Base-by-base conservation (phyloP, 441 rosid genomes). In the Gossypium gossypioides region DNA sequence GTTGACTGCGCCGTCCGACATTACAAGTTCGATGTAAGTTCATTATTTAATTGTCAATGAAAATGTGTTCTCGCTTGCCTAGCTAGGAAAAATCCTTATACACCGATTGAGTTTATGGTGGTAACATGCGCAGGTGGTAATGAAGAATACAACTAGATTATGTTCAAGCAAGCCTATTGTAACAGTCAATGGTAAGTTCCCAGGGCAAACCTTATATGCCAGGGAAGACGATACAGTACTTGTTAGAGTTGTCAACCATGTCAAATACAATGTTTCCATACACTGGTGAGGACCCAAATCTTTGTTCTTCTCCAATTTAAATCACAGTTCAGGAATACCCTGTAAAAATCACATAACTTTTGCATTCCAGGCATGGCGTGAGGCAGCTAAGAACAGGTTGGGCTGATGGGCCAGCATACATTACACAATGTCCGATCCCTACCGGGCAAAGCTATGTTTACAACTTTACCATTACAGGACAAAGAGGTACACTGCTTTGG, bases 381-480 rank as follows among this genome's bases (percentile, higher is more conserved):
- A 75, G 89, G 63, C 97, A 91, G 64, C 10, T 89, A n/a, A 63
- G 96, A 77, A 89, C 97, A 0, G 92, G 96, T n/a, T 93, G 98
- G 98, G 89, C 98, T 2, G 97, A 91, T 78, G 98, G 98, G 52
- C 98, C 97, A 0, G 96, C 97, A 2, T 89, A 86, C 76, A 88
- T 89, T 3, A 87, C 97, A 0, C 98, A 93, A 46, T 91, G 98
- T 69, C 98, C 98, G 0, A 91, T 93, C 62, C 93, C 72, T 76
- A 84, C 97, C 0, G 93, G 93, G 10, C 88, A 90, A 72, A 86
- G 48, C 76, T 93, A 86, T 52, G 76, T 87, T 12, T 89, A 93
- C 81, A 93, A 91, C 78, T 93, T 88, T 78, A 93, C 97, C 0
- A 48, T 93, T 55, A 90, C 90, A 6, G 98, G 95, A 51, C 95